Evolutionary conservation across 257 asterid species (phyloP).

Genomic region (Phtheirospermum japonicum): DNA sequence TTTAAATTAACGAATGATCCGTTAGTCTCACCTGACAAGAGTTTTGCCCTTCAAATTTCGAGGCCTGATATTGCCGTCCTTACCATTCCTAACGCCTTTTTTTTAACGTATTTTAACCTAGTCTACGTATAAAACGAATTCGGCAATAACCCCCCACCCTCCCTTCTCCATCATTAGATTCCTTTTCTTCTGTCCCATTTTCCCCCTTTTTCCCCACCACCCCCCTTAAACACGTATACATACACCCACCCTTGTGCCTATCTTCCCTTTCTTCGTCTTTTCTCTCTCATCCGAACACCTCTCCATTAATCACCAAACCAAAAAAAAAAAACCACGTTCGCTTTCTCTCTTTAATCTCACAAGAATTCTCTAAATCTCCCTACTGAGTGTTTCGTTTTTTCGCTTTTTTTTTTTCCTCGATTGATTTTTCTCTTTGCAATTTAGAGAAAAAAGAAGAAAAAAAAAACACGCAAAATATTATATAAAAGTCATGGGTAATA

Average conservation of each 20-base stretch:
- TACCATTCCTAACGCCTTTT: no score
- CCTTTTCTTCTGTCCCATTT: slow-evolving; percentile 34
- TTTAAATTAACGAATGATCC: no score
- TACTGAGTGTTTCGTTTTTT: background rate
- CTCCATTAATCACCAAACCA: background rate
- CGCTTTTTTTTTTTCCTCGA: background rate
- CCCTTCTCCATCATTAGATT: slow-evolving; percentile 42
- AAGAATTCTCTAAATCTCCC: background rate
- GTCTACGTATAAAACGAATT: no score
- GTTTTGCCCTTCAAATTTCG: no score
- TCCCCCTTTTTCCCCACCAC: slow-evolving; percentile 27
- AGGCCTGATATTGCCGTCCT: no score
- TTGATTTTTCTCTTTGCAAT: slow-evolving; percentile 15
- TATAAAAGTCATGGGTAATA: slow-evolving; percentile 64
- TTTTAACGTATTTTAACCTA: no score
- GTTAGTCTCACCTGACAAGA: no score
- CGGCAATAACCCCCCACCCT: slow-evolving; percentile 14
- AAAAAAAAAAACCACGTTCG: background rate
- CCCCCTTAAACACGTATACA: background rate
- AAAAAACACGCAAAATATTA: background rate
- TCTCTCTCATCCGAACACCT: background rate
- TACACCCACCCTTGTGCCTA: slow-evolving; percentile 26
- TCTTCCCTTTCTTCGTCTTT: slow-evolving; percentile 19
- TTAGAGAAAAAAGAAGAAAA: background rate
- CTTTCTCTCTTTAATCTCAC: slow-evolving; percentile 8